Percentiles rank a stretch among this genome's conserved stretches.
These are phyloP conservation scores for Aaosphaeria arxii DNA, from an alignment of 2,329 filamentous ascomycete species.

Conservation along the genomic window DNA sequence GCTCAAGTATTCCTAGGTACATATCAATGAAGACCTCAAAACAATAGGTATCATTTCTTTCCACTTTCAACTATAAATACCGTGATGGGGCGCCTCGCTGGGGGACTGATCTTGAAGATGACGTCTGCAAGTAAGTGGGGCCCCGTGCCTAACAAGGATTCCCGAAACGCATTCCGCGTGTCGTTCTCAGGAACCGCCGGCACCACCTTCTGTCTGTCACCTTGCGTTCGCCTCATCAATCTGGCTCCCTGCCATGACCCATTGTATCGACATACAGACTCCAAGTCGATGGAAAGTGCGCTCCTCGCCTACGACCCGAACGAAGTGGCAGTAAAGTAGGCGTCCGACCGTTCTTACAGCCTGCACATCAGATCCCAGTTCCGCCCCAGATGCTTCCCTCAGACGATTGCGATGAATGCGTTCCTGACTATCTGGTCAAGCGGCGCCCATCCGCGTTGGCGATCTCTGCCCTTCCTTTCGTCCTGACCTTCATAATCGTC, in stretches of 20 bases:
- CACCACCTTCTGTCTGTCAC: background rate
- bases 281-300: constrained; percentile 23
- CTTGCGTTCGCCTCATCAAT: background rate
- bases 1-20: too few species aligned
- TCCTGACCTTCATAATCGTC: constrained; percentile 66
- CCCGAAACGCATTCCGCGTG: constrained; percentile 11
- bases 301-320: constrained; percentile 8
- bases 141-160: constrained; percentile 3
- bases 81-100: too few species aligned
- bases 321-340: constrained; percentile 16
- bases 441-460: constrained; percentile 50
- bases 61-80: too few species aligned
- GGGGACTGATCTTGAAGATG: background rate
- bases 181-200: background rate
- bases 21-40: too few species aligned
- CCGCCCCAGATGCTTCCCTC: constrained; percentile 27
- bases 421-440: constrained; percentile 47
- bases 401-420: constrained; percentile 57
- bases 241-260: constrained; percentile 10
- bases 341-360: constrained; percentile 6
- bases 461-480: constrained; percentile 66
- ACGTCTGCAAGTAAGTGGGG: constrained; percentile 4
- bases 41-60: too few species aligned
- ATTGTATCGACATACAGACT: constrained; percentile 9
- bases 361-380: background rate